Evolutionary conservation across 768 basidiomycete species (phyloP).

Genomic region (Pleurotus ostreatus): DNA sequence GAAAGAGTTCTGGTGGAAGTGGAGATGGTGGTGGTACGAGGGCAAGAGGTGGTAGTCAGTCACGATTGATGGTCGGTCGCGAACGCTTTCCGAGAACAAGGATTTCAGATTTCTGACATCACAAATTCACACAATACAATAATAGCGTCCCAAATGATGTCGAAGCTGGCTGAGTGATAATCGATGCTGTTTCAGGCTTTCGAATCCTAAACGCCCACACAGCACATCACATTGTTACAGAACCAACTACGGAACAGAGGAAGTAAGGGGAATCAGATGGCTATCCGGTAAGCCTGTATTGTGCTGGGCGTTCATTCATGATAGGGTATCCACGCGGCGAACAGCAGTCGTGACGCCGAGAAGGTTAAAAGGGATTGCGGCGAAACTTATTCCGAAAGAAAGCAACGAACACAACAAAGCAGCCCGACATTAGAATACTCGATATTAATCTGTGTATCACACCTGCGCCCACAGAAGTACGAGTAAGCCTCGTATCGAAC

Average conservation of each 20-base stretch:
- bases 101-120: constrained; percentile 2
- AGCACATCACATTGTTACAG: not conserved
- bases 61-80: constrained; percentile 1
- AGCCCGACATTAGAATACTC: not conserved
- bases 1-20: not conserved
- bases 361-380: not conserved
- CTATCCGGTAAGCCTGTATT: not conserved
- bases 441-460: constrained; percentile 11
- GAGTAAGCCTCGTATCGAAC: not conserved
- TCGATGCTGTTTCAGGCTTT: not conserved
- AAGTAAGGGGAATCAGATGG: not conserved
- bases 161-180: not conserved
- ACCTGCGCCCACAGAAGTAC: constrained; percentile 14
- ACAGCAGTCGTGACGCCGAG: too few relatives aligned
- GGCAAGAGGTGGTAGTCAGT: constrained; percentile 5
- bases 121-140: constrained; percentile 5
- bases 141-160: not conserved
- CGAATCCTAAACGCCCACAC: not conserved
- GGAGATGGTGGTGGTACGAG: constrained; percentile 4
- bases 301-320: constrained; percentile 1
- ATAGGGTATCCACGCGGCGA: constrained; percentile 5
- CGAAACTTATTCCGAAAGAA: constrained; percentile 8
- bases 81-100: constrained; percentile 5
- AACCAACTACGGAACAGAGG: not conserved
- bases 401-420: constrained; percentile 8